These are phyloP conservation scores for Blumeria graminis DNA, from an alignment of 2,329 filamentous ascomycete genomes.

Conservation along the genomic window DNA sequence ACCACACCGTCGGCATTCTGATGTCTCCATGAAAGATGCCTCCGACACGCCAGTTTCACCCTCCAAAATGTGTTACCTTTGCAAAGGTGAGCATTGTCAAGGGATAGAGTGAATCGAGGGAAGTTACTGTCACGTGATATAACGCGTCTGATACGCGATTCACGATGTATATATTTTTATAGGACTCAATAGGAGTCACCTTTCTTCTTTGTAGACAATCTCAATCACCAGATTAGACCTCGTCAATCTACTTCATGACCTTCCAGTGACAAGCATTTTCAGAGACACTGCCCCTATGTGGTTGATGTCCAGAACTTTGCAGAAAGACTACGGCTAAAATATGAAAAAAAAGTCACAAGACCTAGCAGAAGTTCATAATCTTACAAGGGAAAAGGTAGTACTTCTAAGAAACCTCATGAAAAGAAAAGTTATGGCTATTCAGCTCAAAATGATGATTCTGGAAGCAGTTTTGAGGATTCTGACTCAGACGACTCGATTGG, in stretches of 20 bases:
- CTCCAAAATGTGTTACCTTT: too few species aligned
- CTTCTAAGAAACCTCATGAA: not conserved
- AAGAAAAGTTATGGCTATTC: conserved; percentile 1
- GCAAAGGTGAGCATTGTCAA: too few species aligned
- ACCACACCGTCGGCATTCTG: not conserved
- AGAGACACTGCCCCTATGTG: not conserved
- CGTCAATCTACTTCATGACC: not conserved
- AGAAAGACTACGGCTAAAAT: not conserved
- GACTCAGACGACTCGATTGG: not conserved
- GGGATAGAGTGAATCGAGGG: too few species aligned
- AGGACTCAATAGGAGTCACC: too few species aligned
- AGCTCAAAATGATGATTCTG: too few species aligned
- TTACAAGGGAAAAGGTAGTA: not conserved
- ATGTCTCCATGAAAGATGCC: not conserved
- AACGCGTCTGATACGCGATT: too few species aligned
- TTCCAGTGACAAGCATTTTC: not conserved
- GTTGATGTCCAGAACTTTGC: too few species aligned
- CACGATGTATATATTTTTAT: too few species aligned
- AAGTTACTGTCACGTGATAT: too few species aligned
- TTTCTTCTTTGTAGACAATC: too few species aligned
- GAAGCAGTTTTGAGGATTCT: not conserved
- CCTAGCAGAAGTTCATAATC: not conserved
- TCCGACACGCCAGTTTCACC: too few species aligned
- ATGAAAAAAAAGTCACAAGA: not conserved
- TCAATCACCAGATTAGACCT: not conserved